Evolutionary conservation across 192 early-diverging fungal genomes (phyloP), one percentile per base, ranked within the genome.

Genomic region (Geosiphon pyriformis): DNA sequence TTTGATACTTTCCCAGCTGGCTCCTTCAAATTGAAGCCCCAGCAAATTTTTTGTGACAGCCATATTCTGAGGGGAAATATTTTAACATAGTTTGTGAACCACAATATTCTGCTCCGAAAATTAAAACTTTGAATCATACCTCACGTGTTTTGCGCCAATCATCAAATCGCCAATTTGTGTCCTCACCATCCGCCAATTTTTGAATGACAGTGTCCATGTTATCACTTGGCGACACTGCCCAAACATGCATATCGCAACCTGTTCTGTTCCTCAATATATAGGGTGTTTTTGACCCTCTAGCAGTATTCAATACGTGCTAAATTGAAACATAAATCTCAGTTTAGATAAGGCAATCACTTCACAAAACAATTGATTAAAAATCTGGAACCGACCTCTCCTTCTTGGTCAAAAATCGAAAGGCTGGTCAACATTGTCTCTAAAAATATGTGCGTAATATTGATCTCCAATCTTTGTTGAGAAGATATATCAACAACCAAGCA

Each of bases 131-230:
- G n/a, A 31, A 3, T 48, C 76, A 67, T 70, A 90, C 90, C 78
- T 96, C 93, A 59, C 95, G 88, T 75, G 90, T 85, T 35, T 84
- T 87, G 59, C 92, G 81, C 95, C 95, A 99, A 70, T 99, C 93
- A 63, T 95, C 94, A 67, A 97, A 97, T n/a, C 92, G 83, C 96
- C 96, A 98, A 46, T 90, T 83, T 18, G 93, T 78, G 23, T 88
- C 88, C 26, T 83, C 75, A 18, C 87, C 87, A 66, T 92, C 84
- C 22, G 80, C 73, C n/a, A 94, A 57, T 65, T 83, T 72, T 29
- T 84, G 77, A 30, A 98, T 78, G 22, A 84, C 82, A 27, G 87
- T 88, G 8, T 89, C 89, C 42, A 77, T 80, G 23, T 81, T 84
- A 65, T 82, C 77, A 61, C 78, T 79, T 8, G 67, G 49, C 29